Evolutionary conservation across 345 rosid species (phyloP), one percentile per base, ranked within the genome.

Genomic region (Angophora floribunda): DNA sequence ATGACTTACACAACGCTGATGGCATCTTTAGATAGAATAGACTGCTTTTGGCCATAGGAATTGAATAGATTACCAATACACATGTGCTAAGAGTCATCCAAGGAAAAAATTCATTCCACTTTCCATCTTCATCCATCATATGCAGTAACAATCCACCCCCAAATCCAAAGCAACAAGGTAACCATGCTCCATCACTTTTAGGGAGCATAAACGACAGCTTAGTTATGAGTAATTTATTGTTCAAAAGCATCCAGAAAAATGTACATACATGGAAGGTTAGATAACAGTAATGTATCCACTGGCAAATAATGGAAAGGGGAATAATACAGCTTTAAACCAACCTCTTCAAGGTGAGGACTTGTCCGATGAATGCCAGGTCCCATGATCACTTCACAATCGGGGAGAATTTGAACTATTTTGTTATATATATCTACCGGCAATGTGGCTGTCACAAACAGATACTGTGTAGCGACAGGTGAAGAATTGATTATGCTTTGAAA

Each of bases 401-500:
- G 99, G 88, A 97, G 93, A 88, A 93, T 91, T 91, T 96, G 95
- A 88, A 97, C 94, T 80, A 97, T 94, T 87, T 97, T 97, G 93
- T 96, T 95, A 91, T 95, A 97, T 91, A 95, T 92, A 85, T 92
- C 96, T 75, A 96, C 89, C 3, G 99, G 99, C 89, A 97, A 95
- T 59, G 99, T 97, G 90, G 99, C 99, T 52, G 98, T 96, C 85
- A 95, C 98, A 89, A 97, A 97, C n/a, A 97, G 93, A 92, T 96
- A 97, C 28, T 55, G 61, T 55, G 61, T 55, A 5, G 61, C 61
- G 0, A 55, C 61, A 55, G 61, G 61, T 55, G 61, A 55, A 55
- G 61, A 55, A 55, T 22, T 55, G 87, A 96, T 95, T 92, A 96
- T 90, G 91, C 89, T 94, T 91, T 96, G 95, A 86, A 96, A 92